A percentile compares a stretch with the other conserved stretches of the same genome.
Evolutionary conservation across 2,329 filamentous ascomycete genomes (phyloP).

Genomic region (Fusarium sp.): DNA sequence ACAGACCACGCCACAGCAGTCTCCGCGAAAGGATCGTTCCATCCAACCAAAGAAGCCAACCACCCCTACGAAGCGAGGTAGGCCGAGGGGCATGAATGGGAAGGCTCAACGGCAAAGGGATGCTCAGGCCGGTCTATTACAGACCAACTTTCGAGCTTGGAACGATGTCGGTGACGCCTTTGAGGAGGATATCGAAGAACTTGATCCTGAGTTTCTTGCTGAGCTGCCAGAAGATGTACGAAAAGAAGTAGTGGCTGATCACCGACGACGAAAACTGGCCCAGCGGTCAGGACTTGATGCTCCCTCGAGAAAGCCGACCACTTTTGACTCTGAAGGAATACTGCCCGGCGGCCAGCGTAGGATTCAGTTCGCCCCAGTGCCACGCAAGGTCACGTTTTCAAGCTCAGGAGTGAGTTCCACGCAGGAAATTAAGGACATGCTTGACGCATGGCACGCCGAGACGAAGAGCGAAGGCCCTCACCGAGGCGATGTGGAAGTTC

Average conservation of each 20-base stretch:
- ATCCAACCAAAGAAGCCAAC: conserved; percentile 67
- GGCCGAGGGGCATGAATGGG: conserved; percentile 57
- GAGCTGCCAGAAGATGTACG: conserved; percentile 88
- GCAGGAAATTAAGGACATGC: conserved; percentile 79
- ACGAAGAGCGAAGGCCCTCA: conserved; percentile 85
- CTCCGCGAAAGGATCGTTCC: conserved; percentile 70
- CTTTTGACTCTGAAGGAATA: conserved; percentile 43
- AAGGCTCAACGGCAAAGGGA: conserved; percentile 68
- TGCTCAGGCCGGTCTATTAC: conserved; percentile 74
- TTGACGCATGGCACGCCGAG: conserved; percentile 82
- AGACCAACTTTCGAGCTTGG: conserved; percentile 79
- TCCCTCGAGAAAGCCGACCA: conserved; percentile 46
- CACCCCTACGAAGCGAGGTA: conserved; percentile 78
- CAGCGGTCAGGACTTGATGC: conserved; percentile 67
- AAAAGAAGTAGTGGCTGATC: conserved; percentile 83
- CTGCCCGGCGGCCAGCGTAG: conserved; percentile 57
- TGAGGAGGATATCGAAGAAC: conserved; percentile 60
- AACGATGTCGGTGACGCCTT: conserved; percentile 51
- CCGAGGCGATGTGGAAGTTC: conserved; percentile 80
- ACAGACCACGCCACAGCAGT: conserved; percentile 62
- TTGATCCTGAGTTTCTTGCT: conserved; percentile 82
- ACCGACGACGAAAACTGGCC: conserved; percentile 70
- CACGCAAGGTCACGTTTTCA: conserved; percentile 64
- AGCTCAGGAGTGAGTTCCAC: conserved; percentile 59
- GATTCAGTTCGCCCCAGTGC: conserved; percentile 64